Base-by-base conservation (phyloP, 116 monocot species). In the Phalaenopsis hybrid region DNA sequence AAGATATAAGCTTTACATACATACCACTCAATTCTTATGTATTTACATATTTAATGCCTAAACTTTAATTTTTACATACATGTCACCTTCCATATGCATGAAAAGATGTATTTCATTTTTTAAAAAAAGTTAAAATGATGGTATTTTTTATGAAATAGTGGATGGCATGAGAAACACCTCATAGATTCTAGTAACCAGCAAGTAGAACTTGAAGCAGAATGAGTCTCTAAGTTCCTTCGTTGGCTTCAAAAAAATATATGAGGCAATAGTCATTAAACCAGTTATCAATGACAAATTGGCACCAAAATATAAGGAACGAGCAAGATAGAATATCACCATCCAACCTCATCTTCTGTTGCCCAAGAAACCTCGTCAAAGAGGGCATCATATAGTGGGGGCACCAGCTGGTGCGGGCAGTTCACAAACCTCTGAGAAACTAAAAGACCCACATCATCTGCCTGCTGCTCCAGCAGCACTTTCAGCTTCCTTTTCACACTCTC, bases 291-390 rank as follows among this genome's bases (percentile, higher is more conserved):
- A 46, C 48, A 75, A 44, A 8, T n/a, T 75, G 75, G 75, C 75
- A 21, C 46, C 46, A n/a, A 10, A 51, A 52, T 55, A 73, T 1
- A 67, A 75, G 75, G 15, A 12, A 5, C 33, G 20, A 25, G 12
- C 70, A 43, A 78, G 20, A 31, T 75, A 44, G 61, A 23, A 61
- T 48, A 80, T 67, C 59, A 44, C 6, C 69, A 78, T 74, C 81
- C 61, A 84, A 96, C 96, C 94, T 98, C 98, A 85, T 98, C 98
- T 86, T 98, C 98, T 16, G 87, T 98, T 28, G 98, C 98, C 98
- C 98, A 98, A 18, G 86, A 89, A 34, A 94, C 77, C 81, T 98
- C 98, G 77, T 98, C 93, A 70, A 98, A 93, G 28, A 98, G 86
- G 7, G 87, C 91, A 74, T 90, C 89, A 78, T 98, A 94, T 8